phyloP scores from a whole-genome alignment of 768 basidiomycete genomes.

The Boletus edulis region DNA sequence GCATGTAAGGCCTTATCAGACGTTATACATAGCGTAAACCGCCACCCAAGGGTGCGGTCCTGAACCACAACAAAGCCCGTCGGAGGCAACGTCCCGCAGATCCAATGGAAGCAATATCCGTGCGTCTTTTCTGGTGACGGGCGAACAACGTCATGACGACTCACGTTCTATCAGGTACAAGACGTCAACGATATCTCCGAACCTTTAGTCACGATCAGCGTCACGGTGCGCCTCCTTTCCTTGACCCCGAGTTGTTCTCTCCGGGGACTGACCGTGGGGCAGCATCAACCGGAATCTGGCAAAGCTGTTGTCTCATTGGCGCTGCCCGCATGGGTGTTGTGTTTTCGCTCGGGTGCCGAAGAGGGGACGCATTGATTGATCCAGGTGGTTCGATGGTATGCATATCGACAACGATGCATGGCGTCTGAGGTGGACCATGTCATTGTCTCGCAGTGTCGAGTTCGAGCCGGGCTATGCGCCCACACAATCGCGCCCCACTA shows the following conservation, averaged over 20 bases:
- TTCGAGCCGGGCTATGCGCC: too few species aligned
- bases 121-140: not conserved
- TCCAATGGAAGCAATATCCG: not conserved
- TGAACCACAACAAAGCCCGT: not conserved
- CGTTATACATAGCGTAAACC: not conserved
- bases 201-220: not conserved
- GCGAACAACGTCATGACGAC: too few species aligned
- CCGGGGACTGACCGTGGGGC: not conserved
- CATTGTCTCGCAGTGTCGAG: too few species aligned
- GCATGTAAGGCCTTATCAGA: not conserved
- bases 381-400: too few species aligned
- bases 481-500: too few species aligned
- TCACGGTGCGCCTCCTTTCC: not conserved
- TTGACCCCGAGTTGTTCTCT: too few species aligned
- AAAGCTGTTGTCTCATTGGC: not conserved
- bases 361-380: not conserved
- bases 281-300: not conserved
- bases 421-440: too few species aligned
- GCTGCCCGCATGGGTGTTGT: not conserved
- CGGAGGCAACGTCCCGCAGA: not conserved
- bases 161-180: not conserved
- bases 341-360: not conserved
- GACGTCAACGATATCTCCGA: not conserved
- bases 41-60: not conserved
- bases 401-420: too few species aligned